phyloP scores from a whole-genome alignment of 495 filamentous ascomycete species.

The Tuber calosporum region DNA sequence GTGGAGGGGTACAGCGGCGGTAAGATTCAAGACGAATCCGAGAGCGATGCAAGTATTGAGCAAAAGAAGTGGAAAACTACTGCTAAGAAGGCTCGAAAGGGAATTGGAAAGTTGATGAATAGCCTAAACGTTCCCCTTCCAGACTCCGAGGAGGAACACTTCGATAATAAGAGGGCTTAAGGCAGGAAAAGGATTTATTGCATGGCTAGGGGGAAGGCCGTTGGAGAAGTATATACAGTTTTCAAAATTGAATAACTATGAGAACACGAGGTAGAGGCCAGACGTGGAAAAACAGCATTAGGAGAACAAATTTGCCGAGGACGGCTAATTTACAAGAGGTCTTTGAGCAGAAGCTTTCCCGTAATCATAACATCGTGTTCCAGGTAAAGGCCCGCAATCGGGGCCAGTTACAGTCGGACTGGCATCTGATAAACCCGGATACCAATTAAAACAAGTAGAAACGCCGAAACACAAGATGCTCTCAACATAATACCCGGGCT shows the following conservation, averaged over 20 bases:
- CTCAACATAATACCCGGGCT: background rate
- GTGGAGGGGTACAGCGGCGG: background rate
- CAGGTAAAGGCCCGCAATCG: background rate
- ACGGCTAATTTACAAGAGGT: background rate
- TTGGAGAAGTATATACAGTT: background rate
- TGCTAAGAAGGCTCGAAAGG: conserved; percentile 18
- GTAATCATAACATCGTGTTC: background rate
- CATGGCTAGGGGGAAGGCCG: background rate
- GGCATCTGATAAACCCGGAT: background rate
- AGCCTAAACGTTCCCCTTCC: conserved; percentile 14
- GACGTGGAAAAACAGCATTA: background rate
- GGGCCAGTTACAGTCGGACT: background rate
- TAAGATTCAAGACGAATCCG: conserved; percentile 8
- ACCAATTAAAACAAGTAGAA: background rate
- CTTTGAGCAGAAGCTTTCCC: background rate
- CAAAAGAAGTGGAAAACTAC: conserved; percentile 18
- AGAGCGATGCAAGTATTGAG: background rate
- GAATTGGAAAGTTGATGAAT: conserved; percentile 23
- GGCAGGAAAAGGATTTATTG: background rate
- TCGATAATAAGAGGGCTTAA: background rate
- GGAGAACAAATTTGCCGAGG: background rate
- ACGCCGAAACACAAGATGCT: background rate
- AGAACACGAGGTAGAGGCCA: background rate
- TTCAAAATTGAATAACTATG: background rate
- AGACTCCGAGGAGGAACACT: background rate